A percentile compares a stretch with the other conserved stretches of the same genome.
Conservation (phyloP, 2,329 filamentous ascomycete species). For the Boeremia lycopersici region DNA sequence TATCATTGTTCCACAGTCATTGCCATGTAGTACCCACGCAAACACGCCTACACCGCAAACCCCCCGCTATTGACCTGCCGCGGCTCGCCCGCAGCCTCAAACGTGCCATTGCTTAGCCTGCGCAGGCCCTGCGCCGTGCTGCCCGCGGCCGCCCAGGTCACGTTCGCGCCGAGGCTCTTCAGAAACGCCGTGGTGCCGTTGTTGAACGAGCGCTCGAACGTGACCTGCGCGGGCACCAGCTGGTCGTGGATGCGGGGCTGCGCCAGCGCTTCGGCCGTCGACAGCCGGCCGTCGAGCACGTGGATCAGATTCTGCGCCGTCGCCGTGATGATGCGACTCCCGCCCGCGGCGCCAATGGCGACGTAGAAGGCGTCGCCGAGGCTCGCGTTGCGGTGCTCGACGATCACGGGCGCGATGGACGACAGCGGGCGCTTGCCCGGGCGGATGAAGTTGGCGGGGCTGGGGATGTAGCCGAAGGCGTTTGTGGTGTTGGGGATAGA, state of each 20-base stretch:
- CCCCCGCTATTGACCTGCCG: conserved; percentile 75
- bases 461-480: conserved; percentile 83
- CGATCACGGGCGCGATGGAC: conserved; percentile 80
- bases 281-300: conserved; percentile 69
- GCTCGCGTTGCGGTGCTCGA: conserved; percentile 66
- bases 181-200: conserved; percentile 69
- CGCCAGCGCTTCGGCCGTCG: conserved; percentile 65
- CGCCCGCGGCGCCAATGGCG: conserved; percentile 77
- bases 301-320: conserved; percentile 77
- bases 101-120: conserved; percentile 66
- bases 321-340: conserved; percentile 80
- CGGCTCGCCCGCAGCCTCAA: conserved; percentile 79
- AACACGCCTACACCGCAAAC: conserved; percentile 51
- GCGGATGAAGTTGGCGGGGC: conserved; percentile 78
- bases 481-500: conserved; percentile 79
- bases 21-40: not conserved
- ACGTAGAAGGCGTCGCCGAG: conserved; percentile 61
- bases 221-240: conserved; percentile 71
- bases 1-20: too few relatives aligned
- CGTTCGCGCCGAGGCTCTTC: conserved; percentile 69
- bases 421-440: conserved; percentile 82
- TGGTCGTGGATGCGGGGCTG: conserved; percentile 81
- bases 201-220: conserved; percentile 73
- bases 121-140: conserved; percentile 76
- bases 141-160: conserved; percentile 69